Base-by-base conservation (phyloP, 352 stramenopile genomes). In the Phytophthora foliorum region DNA sequence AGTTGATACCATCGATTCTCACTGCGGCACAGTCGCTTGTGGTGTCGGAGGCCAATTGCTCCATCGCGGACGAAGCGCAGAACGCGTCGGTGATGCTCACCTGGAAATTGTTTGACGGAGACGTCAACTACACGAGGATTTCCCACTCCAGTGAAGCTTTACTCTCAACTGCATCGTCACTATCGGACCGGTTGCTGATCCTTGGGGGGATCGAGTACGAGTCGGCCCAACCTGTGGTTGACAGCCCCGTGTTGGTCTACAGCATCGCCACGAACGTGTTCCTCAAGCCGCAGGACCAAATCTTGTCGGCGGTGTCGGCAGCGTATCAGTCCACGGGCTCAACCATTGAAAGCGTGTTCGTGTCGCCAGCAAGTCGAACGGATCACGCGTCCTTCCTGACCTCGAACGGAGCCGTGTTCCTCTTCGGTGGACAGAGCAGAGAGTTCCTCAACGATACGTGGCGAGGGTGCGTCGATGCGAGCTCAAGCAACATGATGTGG, bases 141-240 rank as follows among this genome's bases (percentile, higher is more conserved):
- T 80, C 77, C 4, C 82, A 91, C 58, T 77, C 69, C 16, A 72
- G 66, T 22, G 73, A 83, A 32, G 72, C 63, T 13, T 56, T 89
- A 2, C 10, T 56, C 1, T 46, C 57, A 6, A 36, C 52, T 8
- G 41, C 19, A 21, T 53, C 64, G 1, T 49, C 63, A 2, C 29
- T 63, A 3, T 58, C 74, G 0, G 62, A 67, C 22, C 76, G 79
- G 0, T 36, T 92, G 32, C 42, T 89, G 27, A 70, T 89, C n/a
- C 73, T 91, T 25, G 84, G 84, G 8, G 84, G 82, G 32, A 89
- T 91, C 42, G 82, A 81, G 57, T 91, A 88, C 70, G 84, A 91
- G 60, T 91, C 82, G 0, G 78, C 82, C 22, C 84, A 92, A 67
- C 84, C 84, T 5, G 78, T 87, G 2, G 81, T 91, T 10, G 59